These are phyloP conservation scores for Omphalotus guepiniiformis DNA, from an alignment of 768 basidiomycete genomes.

Conservation along the genomic window DNA sequence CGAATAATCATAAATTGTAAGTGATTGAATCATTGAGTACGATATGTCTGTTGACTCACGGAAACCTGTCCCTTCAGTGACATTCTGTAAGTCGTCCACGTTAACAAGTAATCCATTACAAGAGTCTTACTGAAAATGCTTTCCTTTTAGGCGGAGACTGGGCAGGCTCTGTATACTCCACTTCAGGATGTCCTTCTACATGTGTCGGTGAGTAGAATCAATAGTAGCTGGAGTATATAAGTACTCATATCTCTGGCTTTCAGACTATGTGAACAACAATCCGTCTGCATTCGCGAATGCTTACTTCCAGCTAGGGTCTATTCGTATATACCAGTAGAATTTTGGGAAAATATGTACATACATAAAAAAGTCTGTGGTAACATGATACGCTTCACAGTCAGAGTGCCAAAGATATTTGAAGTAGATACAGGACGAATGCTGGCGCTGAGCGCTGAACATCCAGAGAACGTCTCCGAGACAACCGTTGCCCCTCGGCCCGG, in stretches of 20 bases:
- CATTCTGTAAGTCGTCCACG: slow-evolving; percentile 30
- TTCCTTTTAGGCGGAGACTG: slow-evolving; percentile 42
- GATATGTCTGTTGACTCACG: neutral
- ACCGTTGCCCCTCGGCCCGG: too few species aligned
- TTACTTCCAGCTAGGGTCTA: slow-evolving; percentile 40
- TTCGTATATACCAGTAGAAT: slow-evolving; percentile 4
- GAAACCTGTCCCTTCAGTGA: slow-evolving; percentile 7
- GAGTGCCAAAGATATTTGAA: too few species aligned
- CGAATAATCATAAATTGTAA: slow-evolving; percentile 58
- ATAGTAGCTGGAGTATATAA: neutral
- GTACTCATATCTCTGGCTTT: neutral
- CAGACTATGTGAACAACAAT: slow-evolving; percentile 63
- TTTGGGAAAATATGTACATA: too few species aligned
- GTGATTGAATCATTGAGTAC: neutral
- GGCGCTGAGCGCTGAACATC: too few species aligned
- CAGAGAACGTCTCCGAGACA: too few species aligned
- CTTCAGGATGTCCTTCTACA: slow-evolving; percentile 49
- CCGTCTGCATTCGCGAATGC: slow-evolving; percentile 64
- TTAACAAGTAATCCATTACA: slow-evolving; percentile 18
- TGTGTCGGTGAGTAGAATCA: slow-evolving; percentile 55
- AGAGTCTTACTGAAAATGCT: neutral
- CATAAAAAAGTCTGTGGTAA: too few species aligned
- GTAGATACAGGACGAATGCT: too few species aligned
- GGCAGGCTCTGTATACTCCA: slow-evolving; percentile 48
- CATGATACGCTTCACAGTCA: too few species aligned